Evolutionary conservation across 2,329 filamentous ascomycete species (phyloP).

Genomic region (Beauveria sp.): DNA sequence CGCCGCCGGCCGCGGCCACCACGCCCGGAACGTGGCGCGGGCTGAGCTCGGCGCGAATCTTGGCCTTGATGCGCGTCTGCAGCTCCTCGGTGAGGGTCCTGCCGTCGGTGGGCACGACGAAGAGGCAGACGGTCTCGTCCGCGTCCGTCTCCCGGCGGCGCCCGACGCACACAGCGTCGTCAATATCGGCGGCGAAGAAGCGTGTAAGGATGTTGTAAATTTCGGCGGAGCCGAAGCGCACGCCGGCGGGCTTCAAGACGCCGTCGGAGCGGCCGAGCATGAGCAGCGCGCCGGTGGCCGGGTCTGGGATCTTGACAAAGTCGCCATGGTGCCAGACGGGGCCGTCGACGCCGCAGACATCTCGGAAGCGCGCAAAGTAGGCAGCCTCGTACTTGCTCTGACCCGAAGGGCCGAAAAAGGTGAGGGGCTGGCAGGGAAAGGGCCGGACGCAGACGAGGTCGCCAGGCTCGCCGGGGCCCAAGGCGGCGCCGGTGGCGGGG

Average conservation of each 20-base stretch:
- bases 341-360: conserved; percentile 28
- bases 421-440: conserved; percentile 85
- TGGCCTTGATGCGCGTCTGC: conserved; percentile 53
- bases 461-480: conserved; percentile 60
- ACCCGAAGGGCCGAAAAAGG: conserved; percentile 66
- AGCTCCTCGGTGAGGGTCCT: conserved; percentile 52
- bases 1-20: conserved; percentile 67
- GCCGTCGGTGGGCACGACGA: conserved; percentile 66
- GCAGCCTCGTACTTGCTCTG: conserved; percentile 70
- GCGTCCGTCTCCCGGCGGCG: conserved; percentile 61
- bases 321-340: conserved; percentile 89
- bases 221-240: conserved; percentile 87
- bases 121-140: conserved; percentile 83
- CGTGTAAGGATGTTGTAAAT: conserved; percentile 91
- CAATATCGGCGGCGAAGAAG: conserved; percentile 69
- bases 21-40: conserved; percentile 82
- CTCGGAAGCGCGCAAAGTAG: conserved; percentile 79
- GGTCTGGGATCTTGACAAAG: conserved; percentile 64
- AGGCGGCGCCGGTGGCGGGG: conserved; percentile 45
- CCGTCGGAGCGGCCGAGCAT: conserved; percentile 94
- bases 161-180: conserved; percentile 84
- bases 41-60: conserved; percentile 71
- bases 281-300: conserved; percentile 65
- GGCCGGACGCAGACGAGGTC: conserved; percentile 81
- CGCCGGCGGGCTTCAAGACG: conserved; percentile 83